phyloP scores from a whole-genome alignment of 1,284 basidiomycete genomes.

The Puccinia polysora region DNA sequence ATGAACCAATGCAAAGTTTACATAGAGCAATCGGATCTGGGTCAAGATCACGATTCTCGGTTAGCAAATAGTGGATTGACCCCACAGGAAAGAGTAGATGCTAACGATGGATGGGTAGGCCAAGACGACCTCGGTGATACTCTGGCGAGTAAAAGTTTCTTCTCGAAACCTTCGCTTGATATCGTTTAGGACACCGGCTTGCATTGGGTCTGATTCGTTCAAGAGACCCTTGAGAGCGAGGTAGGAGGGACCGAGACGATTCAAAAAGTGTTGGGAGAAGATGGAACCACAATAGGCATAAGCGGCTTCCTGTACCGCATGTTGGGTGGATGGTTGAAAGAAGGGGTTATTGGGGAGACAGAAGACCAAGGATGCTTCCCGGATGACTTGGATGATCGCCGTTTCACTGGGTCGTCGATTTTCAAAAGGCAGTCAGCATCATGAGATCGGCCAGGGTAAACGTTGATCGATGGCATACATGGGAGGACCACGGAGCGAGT shows the following conservation, averaged over 20 bases:
- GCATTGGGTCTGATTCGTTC: conserved; percentile 81
- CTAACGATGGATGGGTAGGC: conserved; percentile 57
- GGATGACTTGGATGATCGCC: conserved; percentile 83
- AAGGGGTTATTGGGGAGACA: conserved; percentile 96
- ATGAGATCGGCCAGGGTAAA: neutral
- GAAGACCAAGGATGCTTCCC: conserved; percentile 90
- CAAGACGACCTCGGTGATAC: conserved; percentile 80
- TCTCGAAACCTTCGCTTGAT: conserved; percentile 96
- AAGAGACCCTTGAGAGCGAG: conserved; percentile 68
- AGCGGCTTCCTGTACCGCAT: conserved; percentile 96
- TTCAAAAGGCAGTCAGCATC: neutral
- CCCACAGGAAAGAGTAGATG: neutral
- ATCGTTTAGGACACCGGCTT: conserved; percentile 88
- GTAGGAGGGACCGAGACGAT: conserved; percentile 86
- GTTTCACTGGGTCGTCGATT: conserved; percentile 4
- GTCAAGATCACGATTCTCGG: neutral
- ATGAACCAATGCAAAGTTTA: conserved; percentile 95
- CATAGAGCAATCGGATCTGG: conserved; percentile 68
- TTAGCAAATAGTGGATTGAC: conserved; percentile 56
- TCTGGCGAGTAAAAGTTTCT: conserved; percentile 98
- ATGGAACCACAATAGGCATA: conserved; percentile 69
- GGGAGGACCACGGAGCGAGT: conserved; percentile 66
- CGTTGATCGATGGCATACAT: conserved; percentile 70
- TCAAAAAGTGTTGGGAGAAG: conserved; percentile 94
- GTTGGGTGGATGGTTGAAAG: conserved; percentile 63